These are phyloP conservation scores for Phoenix roebelenii DNA, from an alignment of 176 grass and related monocot genomes.

Conservation along the genomic window DNA sequence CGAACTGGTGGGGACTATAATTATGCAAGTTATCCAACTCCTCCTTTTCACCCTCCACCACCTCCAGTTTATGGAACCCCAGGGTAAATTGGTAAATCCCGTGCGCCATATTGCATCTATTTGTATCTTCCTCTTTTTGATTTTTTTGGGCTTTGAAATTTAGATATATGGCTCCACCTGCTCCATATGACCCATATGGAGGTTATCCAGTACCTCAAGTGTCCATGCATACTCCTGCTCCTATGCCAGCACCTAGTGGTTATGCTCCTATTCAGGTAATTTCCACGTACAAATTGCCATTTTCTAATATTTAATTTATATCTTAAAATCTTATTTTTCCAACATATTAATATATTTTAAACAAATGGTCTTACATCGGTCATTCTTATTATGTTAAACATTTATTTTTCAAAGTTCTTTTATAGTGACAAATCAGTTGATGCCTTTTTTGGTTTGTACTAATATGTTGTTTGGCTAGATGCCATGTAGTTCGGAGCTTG, in stretches of 20 bases:
- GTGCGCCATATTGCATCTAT: not conserved
- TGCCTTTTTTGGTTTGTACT: no score
- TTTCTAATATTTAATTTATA: constrained; percentile 10
- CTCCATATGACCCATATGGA: constrained; percentile 84
- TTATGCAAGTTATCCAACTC: constrained; percentile 59
- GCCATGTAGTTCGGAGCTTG: no score
- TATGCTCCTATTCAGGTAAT: constrained; percentile 96
- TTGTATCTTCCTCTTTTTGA: constrained; percentile 1
- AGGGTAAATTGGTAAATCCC: constrained; percentile 40
- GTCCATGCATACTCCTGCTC: constrained; percentile 59
- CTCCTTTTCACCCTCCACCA: constrained; percentile 78
- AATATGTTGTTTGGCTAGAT: no score
- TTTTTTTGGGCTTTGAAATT: constrained; percentile 13
- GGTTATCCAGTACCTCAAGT: constrained; percentile 60
- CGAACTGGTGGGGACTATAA: constrained; percentile 82
- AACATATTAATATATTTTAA: no score
- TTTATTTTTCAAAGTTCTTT: no score
- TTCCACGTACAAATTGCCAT: no score
- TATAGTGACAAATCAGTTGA: no score
- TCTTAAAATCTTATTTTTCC: not conserved
- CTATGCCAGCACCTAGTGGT: constrained; percentile 51
- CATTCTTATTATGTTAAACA: no score
- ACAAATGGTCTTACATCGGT: no score
- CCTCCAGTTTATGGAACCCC: constrained; percentile 62
- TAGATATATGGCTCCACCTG: constrained; percentile 68